A percentile compares a stretch with the other conserved stretches of the same genome.
These are phyloP conservation scores for Violaceomyces palustris DNA, from an alignment of 1,284 basidiomycete genomes.

Conservation along the genomic window DNA sequence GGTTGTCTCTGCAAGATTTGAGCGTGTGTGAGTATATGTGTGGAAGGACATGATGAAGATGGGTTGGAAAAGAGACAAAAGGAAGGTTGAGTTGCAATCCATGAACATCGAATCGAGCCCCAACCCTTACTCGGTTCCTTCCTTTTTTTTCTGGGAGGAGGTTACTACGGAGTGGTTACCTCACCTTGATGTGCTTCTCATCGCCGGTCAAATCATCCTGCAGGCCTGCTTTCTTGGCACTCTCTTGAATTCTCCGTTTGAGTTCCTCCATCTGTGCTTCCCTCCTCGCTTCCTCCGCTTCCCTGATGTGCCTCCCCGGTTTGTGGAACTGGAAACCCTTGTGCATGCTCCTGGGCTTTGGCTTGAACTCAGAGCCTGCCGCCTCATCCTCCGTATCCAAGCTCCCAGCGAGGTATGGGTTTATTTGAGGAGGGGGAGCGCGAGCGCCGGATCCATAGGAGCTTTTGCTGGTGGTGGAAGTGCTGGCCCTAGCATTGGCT, in stretches of 20 bases:
- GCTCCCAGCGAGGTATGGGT: slow-evolving; percentile 31
- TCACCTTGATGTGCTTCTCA: slow-evolving; percentile 78
- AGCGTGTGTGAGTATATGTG: not conserved
- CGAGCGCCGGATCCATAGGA: not conserved
- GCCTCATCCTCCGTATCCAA: slow-evolving; percentile 8
- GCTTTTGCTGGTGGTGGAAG: not conserved
- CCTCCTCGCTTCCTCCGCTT: slow-evolving; percentile 43
- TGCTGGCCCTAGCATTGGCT: slow-evolving; percentile 5
- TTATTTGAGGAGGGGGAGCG: slow-evolving; percentile 10
- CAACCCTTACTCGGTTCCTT: too few species aligned
- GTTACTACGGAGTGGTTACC: too few species aligned
- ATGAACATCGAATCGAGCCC: too few species aligned
- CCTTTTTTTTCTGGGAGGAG: too few species aligned
- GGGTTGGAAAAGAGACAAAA: too few species aligned
- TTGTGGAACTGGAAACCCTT: slow-evolving; percentile 43
- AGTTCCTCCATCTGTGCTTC: slow-evolving; percentile 76
- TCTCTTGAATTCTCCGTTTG: slow-evolving; percentile 86
- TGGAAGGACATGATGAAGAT: too few species aligned
- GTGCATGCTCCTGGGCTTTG: slow-evolving; percentile 38
- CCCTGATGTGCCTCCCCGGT: slow-evolving; percentile 42
- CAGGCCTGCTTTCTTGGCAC: slow-evolving; percentile 83
- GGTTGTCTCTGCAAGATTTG: slow-evolving; percentile 62
- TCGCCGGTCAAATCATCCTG: slow-evolving; percentile 84
- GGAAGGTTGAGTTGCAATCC: too few species aligned
- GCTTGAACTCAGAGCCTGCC: slow-evolving; percentile 2